A percentile compares a stretch with the other conserved stretches of the same genome.
Evolutionary conservation across 805 yeast species (phyloP).

Genomic region (Grigorovia yakushimaensis): DNA sequence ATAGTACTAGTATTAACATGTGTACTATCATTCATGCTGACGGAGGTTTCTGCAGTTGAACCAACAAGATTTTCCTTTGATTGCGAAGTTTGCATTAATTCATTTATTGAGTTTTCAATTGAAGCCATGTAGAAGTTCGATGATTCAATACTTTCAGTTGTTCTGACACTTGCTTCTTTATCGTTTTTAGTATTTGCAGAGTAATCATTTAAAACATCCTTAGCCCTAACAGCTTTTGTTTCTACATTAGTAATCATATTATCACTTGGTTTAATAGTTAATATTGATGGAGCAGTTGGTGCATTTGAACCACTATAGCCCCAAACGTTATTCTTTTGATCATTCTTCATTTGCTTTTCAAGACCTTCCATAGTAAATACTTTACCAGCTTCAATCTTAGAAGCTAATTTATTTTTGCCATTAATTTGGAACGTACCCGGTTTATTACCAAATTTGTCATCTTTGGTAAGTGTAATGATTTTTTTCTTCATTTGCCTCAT

Average conservation of each 20-base stretch:
- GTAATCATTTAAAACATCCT: neutral
- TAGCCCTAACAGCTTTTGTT: neutral
- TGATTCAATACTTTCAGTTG: neutral
- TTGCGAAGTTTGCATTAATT: neutral
- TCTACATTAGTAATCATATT: neutral
- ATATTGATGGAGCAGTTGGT: constrained; percentile 22
- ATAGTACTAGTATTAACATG: neutral
- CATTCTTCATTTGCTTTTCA: constrained; percentile 1
- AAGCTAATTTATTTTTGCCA: neutral
- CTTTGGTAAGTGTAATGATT: neutral
- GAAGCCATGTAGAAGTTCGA: neutral
- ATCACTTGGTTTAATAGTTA: constrained; percentile 20
- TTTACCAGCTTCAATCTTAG: constrained; percentile 2
- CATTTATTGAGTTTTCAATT: constrained; percentile 5
- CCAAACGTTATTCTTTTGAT: constrained; percentile 5
- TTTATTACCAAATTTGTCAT: neutral
- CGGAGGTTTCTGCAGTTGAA: neutral
- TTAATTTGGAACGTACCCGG: neutral
- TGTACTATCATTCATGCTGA: neutral
- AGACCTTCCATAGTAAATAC: constrained; percentile 11
- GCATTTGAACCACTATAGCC: constrained; percentile 29
- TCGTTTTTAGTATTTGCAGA: neutral
- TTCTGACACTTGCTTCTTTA: neutral
- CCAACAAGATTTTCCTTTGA: neutral
- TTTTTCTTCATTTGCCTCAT: neutral